Conservation (phyloP, 176 grass and related monocot species). For the Poa pratensis region DNA sequence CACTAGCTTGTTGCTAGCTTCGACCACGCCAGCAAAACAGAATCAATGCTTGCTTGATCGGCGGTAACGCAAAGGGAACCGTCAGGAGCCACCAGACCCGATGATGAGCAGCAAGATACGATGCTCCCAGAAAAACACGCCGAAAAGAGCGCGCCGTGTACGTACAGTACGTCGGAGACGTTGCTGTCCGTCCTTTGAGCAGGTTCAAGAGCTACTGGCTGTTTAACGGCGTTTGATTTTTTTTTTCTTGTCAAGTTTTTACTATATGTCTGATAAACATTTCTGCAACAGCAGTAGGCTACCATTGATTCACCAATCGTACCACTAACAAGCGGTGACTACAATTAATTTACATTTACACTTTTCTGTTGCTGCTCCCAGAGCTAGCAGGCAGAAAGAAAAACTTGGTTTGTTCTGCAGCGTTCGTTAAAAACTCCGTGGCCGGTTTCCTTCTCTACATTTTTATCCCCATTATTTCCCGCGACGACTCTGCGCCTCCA, state of each 20-base stretch:
- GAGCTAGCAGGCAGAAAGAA: not conserved
- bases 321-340: not conserved
- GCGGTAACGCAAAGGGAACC: not conserved
- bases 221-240: not conserved
- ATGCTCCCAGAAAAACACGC: not conserved
- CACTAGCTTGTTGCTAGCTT: not conserved
- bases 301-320: not conserved
- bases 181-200: not conserved
- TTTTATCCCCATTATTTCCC: conserved; percentile 24
- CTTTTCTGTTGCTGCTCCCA: not conserved
- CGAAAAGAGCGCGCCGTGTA: no score
- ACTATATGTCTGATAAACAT: no score
- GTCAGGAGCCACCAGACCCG: no score
- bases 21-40: conserved; percentile 5
- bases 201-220: not conserved
- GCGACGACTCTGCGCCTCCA: not conserved
- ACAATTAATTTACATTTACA: conserved; percentile 31
- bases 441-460: not conserved
- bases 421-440: not conserved
- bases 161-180: no score
- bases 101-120: not conserved
- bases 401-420: conserved; percentile 10
- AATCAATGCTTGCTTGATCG: not conserved
- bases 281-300: no score
- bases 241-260: no score